These are phyloP conservation scores for Catharanthus roseus DNA, from an alignment of 257 asterid species.

Conservation along the genomic window DNA sequence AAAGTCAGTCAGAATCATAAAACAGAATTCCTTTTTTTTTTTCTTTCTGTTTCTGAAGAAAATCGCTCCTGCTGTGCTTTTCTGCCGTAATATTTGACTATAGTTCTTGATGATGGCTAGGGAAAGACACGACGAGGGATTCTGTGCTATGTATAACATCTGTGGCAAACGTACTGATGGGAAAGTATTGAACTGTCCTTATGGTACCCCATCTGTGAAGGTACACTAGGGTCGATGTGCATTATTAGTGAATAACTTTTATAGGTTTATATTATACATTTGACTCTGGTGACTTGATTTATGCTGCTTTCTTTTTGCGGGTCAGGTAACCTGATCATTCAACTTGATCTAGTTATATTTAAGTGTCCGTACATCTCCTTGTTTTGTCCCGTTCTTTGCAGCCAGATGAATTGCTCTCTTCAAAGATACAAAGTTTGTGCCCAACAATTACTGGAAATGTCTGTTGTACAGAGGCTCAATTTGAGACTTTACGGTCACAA, in stretches of 20 bases:
- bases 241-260: not conserved
- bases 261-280: not conserved
- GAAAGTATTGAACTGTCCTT: constrained; percentile 85
- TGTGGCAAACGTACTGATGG: constrained; percentile 86
- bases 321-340: not conserved
- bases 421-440: constrained; percentile 93
- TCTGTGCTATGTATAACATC: constrained; percentile 87
- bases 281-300: not conserved
- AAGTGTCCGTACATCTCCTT: not conserved
- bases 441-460: constrained; percentile 90
- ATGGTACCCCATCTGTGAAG: constrained; percentile 65
- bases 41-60: not conserved
- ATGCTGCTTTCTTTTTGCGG: not conserved
- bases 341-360: constrained; percentile 4
- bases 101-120: constrained; percentile 20
- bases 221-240: constrained; percentile 30
- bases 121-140: constrained; percentile 59
- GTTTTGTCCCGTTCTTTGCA: constrained; percentile 27
- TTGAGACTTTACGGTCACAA: constrained; percentile 72
- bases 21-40: not conserved
- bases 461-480: constrained; percentile 88
- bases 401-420: constrained; percentile 77
- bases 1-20: not conserved
- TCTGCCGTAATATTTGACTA: not conserved
- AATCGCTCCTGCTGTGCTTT: not conserved